Evolutionary conservation across 2,329 filamentous ascomycete species (phyloP).

Genomic region (Pestalotiopsis sp.): DNA sequence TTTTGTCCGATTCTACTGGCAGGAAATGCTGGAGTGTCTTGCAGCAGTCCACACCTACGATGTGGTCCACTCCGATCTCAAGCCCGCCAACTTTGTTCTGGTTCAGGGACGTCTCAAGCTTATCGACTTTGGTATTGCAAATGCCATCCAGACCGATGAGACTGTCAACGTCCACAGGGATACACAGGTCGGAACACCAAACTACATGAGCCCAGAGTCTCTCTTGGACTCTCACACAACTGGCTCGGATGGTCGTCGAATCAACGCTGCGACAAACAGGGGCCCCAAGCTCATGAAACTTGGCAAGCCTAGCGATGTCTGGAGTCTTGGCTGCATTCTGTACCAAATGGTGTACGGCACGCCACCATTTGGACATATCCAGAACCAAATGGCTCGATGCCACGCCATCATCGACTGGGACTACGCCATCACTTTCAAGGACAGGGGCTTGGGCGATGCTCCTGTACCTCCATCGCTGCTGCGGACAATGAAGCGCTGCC

Average conservation of each 20-base stretch:
- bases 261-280: conserved; percentile 39
- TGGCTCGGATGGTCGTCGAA: conserved; percentile 41
- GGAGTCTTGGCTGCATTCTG: conserved; percentile 93
- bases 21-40: conserved; percentile 97
- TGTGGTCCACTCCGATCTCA: conserved; percentile 95
- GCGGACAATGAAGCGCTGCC: conserved; percentile 64
- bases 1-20: conserved; percentile 98
- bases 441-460: conserved; percentile 67
- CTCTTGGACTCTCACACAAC: conserved; percentile 79
- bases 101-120: conserved; percentile 90
- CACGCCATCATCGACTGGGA: conserved; percentile 83
- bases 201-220: conserved; percentile 98
- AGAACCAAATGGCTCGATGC: conserved; percentile 83
- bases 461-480: conserved; percentile 62
- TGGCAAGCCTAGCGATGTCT: conserved; percentile 93
- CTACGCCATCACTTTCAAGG: conserved; percentile 73
- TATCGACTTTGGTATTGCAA: conserved; percentile 98
- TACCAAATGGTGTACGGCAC: conserved; percentile 99
- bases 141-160: conserved; percentile 92
- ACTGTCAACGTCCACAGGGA: conserved; percentile 98
- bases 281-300: conserved; percentile 86
- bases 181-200: conserved; percentile 92
- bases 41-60: conserved; percentile 86
- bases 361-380: conserved; percentile 92
- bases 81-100: conserved; percentile 95